Conservation (phyloP, 495 filamentous ascomycete genomes). For the Trichoderma virens region DNA sequence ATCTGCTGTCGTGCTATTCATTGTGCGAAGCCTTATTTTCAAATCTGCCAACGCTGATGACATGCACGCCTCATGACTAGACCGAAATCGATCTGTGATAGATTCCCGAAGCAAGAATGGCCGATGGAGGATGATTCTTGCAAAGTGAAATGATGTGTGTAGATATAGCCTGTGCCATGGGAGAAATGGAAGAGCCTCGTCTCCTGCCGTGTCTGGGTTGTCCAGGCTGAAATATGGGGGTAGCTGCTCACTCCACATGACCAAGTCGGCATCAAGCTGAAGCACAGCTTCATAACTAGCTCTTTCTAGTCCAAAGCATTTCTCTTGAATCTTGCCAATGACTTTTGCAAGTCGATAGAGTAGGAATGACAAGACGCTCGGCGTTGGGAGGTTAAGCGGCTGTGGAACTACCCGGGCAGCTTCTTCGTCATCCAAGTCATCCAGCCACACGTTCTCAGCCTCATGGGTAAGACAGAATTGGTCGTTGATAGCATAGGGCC, state of each 20-base stretch:
- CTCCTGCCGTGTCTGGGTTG: background rate
- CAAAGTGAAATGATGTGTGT: slow-evolving; percentile 2
- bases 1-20: background rate
- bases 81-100: slow-evolving; percentile 2
- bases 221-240: background rate
- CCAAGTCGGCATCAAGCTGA: background rate
- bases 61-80: background rate
- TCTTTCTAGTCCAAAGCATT: background rate
- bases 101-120: background rate
- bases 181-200: background rate
- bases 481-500: background rate
- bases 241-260: background rate
- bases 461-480: background rate
- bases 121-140: background rate
- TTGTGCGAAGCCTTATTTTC: slow-evolving; percentile 4
- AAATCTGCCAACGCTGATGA: background rate
- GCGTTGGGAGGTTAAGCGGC: background rate
- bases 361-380: background rate
- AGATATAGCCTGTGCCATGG: background rate
- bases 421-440: background rate
- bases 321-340: background rate
- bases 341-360: background rate
- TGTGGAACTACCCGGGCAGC: background rate
- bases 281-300: background rate
- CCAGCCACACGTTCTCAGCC: slow-evolving; percentile 1